phyloP scores from a whole-genome alignment of 2,329 filamentous ascomycete genomes.

The Fusarium sp. region DNA sequence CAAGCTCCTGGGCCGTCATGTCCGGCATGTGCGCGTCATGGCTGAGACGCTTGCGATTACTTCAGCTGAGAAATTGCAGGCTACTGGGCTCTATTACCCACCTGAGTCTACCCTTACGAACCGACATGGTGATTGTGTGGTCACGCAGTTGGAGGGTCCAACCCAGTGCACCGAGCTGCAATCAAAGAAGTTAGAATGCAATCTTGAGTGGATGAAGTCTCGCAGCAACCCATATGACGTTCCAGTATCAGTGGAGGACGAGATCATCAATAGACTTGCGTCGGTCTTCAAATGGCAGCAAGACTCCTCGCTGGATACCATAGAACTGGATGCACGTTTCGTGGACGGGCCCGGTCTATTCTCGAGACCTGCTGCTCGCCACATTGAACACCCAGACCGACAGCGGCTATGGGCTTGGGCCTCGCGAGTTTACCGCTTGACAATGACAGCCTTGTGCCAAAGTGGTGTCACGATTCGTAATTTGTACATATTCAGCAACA shows the following conservation, averaged over 20 bases:
- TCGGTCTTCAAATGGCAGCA: not conserved
- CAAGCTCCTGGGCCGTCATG: not conserved
- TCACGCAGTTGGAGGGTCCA: not conserved
- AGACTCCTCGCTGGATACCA: not conserved
- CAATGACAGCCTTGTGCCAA: not conserved
- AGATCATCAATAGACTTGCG: not conserved
- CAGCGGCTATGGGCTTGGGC: not conserved
- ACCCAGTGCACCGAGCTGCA: not conserved
- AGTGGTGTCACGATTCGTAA: not conserved
- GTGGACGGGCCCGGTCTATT: not conserved
- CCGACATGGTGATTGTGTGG: not conserved
- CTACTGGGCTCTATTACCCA: not conserved
- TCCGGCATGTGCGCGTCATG: not conserved
- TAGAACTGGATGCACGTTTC: not conserved
- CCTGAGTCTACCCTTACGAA: not conserved
- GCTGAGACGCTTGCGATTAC: not conserved
- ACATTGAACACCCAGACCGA: not conserved
- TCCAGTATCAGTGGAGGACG: not conserved
- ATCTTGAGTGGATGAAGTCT: not conserved
- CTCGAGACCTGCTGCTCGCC: not conserved
- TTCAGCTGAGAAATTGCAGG: not conserved
- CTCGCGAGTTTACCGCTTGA: not conserved
- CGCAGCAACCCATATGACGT: not conserved
- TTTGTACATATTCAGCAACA: not conserved
- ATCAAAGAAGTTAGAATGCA: not conserved